Evolutionary conservation across 2,329 filamentous ascomycete species (phyloP).

Genomic region (Claviceps citrina): DNA sequence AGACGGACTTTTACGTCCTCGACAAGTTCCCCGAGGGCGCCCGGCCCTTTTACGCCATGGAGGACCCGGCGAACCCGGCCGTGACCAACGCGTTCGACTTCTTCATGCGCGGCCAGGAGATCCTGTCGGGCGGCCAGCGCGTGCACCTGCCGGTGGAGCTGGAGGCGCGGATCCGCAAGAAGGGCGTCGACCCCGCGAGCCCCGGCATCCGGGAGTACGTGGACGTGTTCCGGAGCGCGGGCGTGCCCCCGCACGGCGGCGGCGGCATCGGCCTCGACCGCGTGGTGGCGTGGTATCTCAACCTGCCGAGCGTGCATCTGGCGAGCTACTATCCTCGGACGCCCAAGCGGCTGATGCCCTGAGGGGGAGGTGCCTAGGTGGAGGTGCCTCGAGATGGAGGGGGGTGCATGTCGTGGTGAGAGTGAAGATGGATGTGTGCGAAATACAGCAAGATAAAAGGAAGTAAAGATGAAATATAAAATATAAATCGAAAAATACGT

Average conservation of each 20-base stretch:
- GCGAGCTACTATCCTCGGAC: conserved; percentile 44
- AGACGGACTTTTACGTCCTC: conserved; percentile 90
- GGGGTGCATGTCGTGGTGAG: too few relatives aligned
- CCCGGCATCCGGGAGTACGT: conserved; percentile 79
- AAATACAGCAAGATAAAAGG: too few relatives aligned
- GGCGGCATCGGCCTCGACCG: conserved; percentile 83
- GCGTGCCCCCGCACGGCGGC: conserved; percentile 78
- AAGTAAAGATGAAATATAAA: too few relatives aligned
- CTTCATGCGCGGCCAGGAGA: conserved; percentile 85
- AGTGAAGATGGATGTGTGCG: too few relatives aligned
- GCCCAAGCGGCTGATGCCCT: conserved; percentile 42
- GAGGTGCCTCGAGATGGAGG: too few relatives aligned
- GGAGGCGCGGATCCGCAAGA: conserved; percentile 58
- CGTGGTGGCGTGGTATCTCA: conserved; percentile 54
- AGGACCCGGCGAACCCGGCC: conserved; percentile 10
- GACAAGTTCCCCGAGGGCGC: conserved; percentile 74
- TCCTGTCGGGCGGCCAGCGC: conserved; percentile 82
- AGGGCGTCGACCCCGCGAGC: conserved; percentile 65
- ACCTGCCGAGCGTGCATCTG: conserved; percentile 43
- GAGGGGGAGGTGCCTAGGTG: background rate
- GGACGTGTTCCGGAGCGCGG: conserved; percentile 63
- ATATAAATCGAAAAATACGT: too few relatives aligned
- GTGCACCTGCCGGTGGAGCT: conserved; percentile 68
- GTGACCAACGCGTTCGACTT: conserved; percentile 62
- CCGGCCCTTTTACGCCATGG: conserved; percentile 55